Percentiles rank a stretch among this genome's conserved stretches.
Conservation (phyloP, 768 basidiomycete species). For the Boletus sensibilis region DNA sequence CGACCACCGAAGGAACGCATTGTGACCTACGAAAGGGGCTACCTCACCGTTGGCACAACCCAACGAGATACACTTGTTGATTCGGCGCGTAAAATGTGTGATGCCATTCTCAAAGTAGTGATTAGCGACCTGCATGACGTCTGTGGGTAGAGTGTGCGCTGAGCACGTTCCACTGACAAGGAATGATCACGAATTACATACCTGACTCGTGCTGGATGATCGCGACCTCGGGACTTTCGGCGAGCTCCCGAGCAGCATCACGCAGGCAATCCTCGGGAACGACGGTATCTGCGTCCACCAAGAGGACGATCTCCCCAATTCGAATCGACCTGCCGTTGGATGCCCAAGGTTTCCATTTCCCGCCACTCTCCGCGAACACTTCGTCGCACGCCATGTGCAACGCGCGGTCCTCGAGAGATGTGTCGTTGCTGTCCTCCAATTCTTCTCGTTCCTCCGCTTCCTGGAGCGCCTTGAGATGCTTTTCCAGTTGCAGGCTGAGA, state of each 20-base stretch:
- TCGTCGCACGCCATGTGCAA: conserved; percentile 75
- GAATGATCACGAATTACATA: conserved; percentile 28
- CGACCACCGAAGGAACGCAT: conserved; percentile 88
- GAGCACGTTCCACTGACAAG: conserved; percentile 21
- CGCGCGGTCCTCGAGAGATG: conserved; percentile 67
- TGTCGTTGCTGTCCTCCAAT: conserved; percentile 37
- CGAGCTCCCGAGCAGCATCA: conserved; percentile 84
- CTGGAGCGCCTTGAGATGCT: conserved; percentile 36
- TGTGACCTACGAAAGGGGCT: conserved; percentile 79
- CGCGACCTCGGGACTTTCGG: conserved; percentile 57
- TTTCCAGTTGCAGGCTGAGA: conserved; percentile 37
- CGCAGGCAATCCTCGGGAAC: conserved; percentile 91
- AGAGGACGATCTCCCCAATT: conserved; percentile 74
- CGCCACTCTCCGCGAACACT: conserved; percentile 55
- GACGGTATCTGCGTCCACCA: conserved; percentile 86
- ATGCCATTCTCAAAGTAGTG: conserved; percentile 93
- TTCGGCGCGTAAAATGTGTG: conserved; percentile 83
- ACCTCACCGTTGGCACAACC: conserved; percentile 79
- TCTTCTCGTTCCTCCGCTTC: conserved; percentile 44
- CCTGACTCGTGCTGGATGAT: conserved; percentile 92
- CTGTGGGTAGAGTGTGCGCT: conserved; percentile 31
- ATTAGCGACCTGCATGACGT: conserved; percentile 88
- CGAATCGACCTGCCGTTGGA: conserved; percentile 72
- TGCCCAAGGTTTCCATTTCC: conserved; percentile 71
- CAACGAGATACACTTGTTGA: conserved; percentile 82